Base-by-base conservation (phyloP, 192 early-diverging fungal species). In the Diversispora epigaea region DNA sequence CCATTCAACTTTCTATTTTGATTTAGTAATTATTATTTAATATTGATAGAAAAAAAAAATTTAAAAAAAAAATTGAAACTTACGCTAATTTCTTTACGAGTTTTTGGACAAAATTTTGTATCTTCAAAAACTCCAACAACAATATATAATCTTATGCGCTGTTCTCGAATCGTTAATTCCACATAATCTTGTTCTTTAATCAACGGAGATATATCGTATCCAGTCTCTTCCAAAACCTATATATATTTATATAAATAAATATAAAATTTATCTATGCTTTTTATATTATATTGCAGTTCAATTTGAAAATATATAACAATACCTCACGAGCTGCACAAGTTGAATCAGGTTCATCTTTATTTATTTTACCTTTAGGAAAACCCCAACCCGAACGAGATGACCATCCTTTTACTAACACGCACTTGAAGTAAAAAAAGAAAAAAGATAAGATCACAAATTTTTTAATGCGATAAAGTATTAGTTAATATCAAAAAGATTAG, bases 301-400 rank as follows among this genome's bases (percentile, higher is more conserved):
- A n/a, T n/a, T n/a, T n/a, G n/a, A n/a, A n/a, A n/a, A 69, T 9
- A 5, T 6, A 52, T 52, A 17, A 52, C 17, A 52, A 4, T 78
- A 94, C 95, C 83, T 99, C 97, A 66, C 97, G 89, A 73, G 93
- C 87, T 12, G 96, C 96, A 79, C 97, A 99, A 14, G 83, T 83
- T 58, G 86, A 84, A 77, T 96, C 91, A 17, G 88, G 88, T 80
- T 99, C 97, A 77, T 93, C 94, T 81, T 98, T 91, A 81, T 99
- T 99, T 81, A 99, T 99, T 76, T 99, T 99, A 21, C 97, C 97
- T 43, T 95, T 96, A 39, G 97, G 96, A 76, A 98, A 99, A n/a
- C 95, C 95, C 97, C 97, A 99, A 52, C 90, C 90, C 43, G 94
- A 87, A 63, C 87, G 88, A 50, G 91, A 87, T 66, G 90, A 91